A percentile compares a stretch with the other conserved stretches of the same genome.
These are phyloP conservation scores for Golovinomyces cichoracearum DNA, from an alignment of 2,329 filamentous ascomycete species.

Conservation along the genomic window DNA sequence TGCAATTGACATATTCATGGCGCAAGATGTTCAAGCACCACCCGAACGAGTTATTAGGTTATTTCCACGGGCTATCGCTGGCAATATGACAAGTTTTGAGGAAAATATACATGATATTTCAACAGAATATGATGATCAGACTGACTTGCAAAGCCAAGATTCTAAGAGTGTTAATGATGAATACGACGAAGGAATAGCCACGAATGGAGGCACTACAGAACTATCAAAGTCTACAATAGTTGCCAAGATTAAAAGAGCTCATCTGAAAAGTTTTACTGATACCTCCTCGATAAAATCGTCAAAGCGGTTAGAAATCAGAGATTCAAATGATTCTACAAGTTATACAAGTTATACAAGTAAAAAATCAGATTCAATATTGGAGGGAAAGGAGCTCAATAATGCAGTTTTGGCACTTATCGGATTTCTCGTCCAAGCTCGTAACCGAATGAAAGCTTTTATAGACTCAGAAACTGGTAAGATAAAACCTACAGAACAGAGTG, in stretches of 20 bases:
- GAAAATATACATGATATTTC: constrained; percentile 21
- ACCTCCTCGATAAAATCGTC: constrained; percentile 32
- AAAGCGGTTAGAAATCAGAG: constrained; percentile 22
- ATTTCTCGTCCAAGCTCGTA: constrained; percentile 67
- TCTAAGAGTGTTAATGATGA: constrained; percentile 18
- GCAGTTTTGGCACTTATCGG: constrained; percentile 64
- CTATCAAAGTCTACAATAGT: constrained; percentile 16
- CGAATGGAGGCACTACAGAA: constrained; percentile 3
- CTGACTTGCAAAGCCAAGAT: constrained; percentile 7
- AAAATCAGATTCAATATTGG: constrained; percentile 27
- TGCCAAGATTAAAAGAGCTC: constrained; percentile 18
- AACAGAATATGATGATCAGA: constrained; percentile 17
- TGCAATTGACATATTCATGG: constrained; percentile 69
- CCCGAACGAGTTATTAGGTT: constrained; percentile 67
- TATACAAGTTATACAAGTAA: constrained; percentile 27
- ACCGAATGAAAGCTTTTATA: constrained; percentile 33
- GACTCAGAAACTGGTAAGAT: constrained; percentile 36
- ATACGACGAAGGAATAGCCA: constrained; percentile 4
- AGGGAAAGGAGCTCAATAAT: constrained; percentile 60
- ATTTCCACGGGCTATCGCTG: constrained; percentile 64
- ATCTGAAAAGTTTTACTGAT: constrained; percentile 18
- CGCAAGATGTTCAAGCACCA: constrained; percentile 50
- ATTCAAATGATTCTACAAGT: constrained; percentile 26
- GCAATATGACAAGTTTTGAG: constrained; percentile 42
- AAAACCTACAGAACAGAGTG: constrained; percentile 20